A percentile compares a stretch with the other conserved stretches of the same genome.
Conservation (phyloP, 306 rosid genomes). For the Mucuna pruriens region DNA sequence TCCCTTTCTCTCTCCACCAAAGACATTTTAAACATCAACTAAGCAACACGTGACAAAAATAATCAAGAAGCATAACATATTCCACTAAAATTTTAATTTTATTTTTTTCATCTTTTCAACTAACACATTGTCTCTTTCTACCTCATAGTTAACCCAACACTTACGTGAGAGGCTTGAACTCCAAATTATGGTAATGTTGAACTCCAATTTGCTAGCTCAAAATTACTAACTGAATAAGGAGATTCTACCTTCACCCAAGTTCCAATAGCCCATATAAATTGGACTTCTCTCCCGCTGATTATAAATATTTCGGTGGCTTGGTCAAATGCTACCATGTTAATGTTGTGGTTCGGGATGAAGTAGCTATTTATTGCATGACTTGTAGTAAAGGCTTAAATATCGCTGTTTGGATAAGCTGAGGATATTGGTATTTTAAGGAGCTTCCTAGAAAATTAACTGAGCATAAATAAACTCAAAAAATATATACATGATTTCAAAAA, state of each 20-base stretch:
- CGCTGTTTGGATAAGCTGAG: neutral
- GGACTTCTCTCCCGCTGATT: neutral
- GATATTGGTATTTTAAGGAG: neutral
- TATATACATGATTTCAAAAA: constrained; percentile 5
- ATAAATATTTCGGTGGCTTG: constrained; percentile 11
- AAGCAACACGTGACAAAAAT: no score
- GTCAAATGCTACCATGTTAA: neutral
- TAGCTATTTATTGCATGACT: neutral
- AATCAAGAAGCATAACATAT: no score
- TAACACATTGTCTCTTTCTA: no score
- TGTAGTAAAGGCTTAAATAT: neutral
- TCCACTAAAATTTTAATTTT: no score
- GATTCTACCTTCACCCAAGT: neutral
- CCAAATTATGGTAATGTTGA: neutral
- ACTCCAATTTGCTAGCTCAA: neutral
- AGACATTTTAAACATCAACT: no score
- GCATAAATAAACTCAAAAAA: neutral
- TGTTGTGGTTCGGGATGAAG: constrained; percentile 23
- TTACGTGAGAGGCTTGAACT: neutral
- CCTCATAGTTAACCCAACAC: no score
- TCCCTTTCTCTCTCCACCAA: no score
- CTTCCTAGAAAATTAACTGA: neutral
- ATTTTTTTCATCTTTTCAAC: no score
- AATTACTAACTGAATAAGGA: neutral
- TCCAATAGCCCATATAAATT: neutral